Percentiles rank a stretch among this genome's conserved stretches.
phyloP scores from a whole-genome alignment of 441 rosid genomes.

The Manihot esculenta region DNA sequence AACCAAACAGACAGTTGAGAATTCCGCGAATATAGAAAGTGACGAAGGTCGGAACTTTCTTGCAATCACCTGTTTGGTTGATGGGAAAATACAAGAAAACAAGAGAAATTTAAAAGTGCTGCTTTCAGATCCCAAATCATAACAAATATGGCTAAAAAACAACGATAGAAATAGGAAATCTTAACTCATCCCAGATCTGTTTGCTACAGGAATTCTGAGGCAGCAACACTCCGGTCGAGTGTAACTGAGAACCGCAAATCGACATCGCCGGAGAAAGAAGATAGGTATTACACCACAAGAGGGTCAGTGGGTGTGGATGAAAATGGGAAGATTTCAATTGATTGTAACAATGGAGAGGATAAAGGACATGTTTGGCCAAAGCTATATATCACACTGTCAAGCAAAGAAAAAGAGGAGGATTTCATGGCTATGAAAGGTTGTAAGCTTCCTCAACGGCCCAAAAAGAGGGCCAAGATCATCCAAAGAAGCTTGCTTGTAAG shows the following conservation, averaged over 20 bases:
- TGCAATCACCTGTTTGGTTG: constrained; percentile 16
- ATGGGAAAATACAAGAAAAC: constrained; percentile 4
- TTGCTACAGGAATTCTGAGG: constrained; percentile 50
- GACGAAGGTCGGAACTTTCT: constrained; percentile 1
- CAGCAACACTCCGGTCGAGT: constrained; percentile 33
- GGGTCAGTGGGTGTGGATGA: constrained; percentile 52
- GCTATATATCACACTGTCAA: constrained; percentile 49
- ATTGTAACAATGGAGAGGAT: constrained; percentile 43
- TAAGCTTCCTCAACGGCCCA: constrained; percentile 72
- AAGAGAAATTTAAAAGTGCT: background rate
- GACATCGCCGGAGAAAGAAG: constrained; percentile 53
- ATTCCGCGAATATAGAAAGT: constrained; percentile 4
- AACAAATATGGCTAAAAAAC: background rate
- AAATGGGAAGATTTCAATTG: constrained; percentile 46
- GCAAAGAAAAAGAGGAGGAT: constrained; percentile 75
- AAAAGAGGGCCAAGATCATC: constrained; percentile 62
- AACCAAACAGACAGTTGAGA: constrained; percentile 24
- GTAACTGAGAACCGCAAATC: constrained; percentile 40
- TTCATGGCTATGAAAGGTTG: constrained; percentile 78
- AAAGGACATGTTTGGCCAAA: constrained; percentile 62
- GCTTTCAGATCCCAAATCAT: constrained; percentile 8
- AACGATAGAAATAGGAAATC: background rate
- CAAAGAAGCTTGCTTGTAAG: constrained; percentile 70
- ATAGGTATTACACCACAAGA: constrained; percentile 53
- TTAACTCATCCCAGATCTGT: constrained; percentile 7